Evolutionary conservation across 352 stramenopile genomes (phyloP), one percentile per base, ranked within the genome.

Genomic region (Peronospora farinosa): DNA sequence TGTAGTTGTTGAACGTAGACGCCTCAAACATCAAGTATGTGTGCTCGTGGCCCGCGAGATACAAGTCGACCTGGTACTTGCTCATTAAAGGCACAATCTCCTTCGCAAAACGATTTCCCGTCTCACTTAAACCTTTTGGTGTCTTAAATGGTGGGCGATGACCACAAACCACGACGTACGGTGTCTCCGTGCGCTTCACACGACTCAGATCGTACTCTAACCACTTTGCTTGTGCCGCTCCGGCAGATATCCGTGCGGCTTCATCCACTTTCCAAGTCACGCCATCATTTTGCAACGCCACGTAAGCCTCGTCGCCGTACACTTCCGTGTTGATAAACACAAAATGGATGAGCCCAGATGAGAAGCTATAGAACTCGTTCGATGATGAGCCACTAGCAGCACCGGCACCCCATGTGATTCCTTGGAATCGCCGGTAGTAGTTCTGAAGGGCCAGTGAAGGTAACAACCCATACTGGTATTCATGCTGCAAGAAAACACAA

Each of bases 361-460:
- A 65, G 19, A 87, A 91, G 54, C 75, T 86, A 61, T 79, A 91
- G 38, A 88, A 91, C 28, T 86, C 71, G 46, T 81, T 86, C 17
- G 75, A 88, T 8, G 59, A 46, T 35, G 79, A 88, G 12, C 79
- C 74, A 32, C 77, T 87, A 11, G 55, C 59, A 30, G 60, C 61
- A 5, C 79, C 79, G 0, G 72, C 74, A n/a, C 79, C 79, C 12
- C 68, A 37, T 1, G 55, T 65, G 27, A 85, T 63, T 0, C 77
- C 77, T 6, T 71, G 60, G 35, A 91, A 91, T 5, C 79, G 73
- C 0, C 65, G 62, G 11, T 75, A 70, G 61, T 88, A 91, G 60
- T 91, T 91, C 23, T 78, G 74, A n/a, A 91, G 54, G 5, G 79
- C 60, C 19, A 86, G 61, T 11, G 73, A 47, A 0, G 75, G 78